A percentile compares a stretch with the other conserved stretches of the same genome.
These are phyloP conservation scores for Vicia villosa DNA, from an alignment of 306 rosid genomes.

Conservation along the genomic window DNA sequence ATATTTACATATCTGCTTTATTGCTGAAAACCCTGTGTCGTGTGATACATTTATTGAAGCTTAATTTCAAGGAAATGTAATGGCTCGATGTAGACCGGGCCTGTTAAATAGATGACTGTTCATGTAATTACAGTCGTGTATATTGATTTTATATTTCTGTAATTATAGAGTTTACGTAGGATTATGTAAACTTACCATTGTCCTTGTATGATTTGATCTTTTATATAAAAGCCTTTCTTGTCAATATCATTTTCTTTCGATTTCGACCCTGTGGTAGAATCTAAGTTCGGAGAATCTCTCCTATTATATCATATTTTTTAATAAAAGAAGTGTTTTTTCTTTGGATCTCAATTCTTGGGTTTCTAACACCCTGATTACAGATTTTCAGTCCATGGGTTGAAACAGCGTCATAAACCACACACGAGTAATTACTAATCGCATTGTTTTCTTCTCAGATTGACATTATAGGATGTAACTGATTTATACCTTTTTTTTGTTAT, in stretches of 20 bases:
- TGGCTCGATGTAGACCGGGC: slow-evolving; percentile 13
- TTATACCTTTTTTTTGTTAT: slow-evolving; percentile 22
- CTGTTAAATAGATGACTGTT: slow-evolving; percentile 27
- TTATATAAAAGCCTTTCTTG: slow-evolving; percentile 13
- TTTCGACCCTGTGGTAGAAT: background rate
- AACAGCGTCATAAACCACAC: slow-evolving; percentile 29
- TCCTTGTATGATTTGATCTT: slow-evolving; percentile 20
- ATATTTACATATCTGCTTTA: slow-evolving; percentile 16
- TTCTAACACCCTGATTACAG: background rate
- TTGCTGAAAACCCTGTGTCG: slow-evolving; percentile 15
- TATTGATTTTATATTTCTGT: slow-evolving; percentile 21
- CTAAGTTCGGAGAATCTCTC: background rate
- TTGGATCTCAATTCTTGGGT: background rate
- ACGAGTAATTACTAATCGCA: slow-evolving; percentile 17
- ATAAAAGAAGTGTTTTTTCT: background rate
- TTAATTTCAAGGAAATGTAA: slow-evolving; percentile 31
- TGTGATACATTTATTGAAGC: slow-evolving; percentile 22
- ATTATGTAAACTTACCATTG: slow-evolving; percentile 2
- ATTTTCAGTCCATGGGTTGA: slow-evolving; percentile 20
- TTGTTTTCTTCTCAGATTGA: slow-evolving; percentile 2
- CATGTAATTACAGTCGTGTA: background rate
- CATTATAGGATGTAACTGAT: background rate
- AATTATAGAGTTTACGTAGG: slow-evolving; percentile 6
- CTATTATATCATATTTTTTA: background rate
- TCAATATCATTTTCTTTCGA: slow-evolving; percentile 17